phyloP scores from a whole-genome alignment of 441 rosid species.

The Mallotus repandus region DNA sequence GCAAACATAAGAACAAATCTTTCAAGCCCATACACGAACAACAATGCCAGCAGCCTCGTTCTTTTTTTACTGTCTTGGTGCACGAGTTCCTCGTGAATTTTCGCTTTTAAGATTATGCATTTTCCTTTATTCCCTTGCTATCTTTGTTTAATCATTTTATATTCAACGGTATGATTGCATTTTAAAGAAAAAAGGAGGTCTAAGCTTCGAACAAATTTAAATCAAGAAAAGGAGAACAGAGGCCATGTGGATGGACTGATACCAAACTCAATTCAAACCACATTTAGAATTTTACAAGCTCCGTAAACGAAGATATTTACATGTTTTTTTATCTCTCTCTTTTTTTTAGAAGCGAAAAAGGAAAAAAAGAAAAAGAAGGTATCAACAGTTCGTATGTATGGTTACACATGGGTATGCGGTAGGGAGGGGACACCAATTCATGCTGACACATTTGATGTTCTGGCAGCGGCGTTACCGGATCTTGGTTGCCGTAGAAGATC shows the following conservation, averaged over 20 bases:
- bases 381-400: conserved; percentile 10
- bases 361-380: background rate
- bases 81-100: conserved; percentile 30
- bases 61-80: too few relatives aligned
- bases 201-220: too few relatives aligned
- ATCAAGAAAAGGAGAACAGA: background rate
- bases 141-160: background rate
- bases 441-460: conserved; percentile 42
- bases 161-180: too few relatives aligned
- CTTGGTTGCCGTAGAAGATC: conserved; percentile 86
- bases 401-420: conserved; percentile 35
- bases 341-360: background rate
- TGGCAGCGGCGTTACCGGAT: conserved; percentile 59
- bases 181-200: too few relatives aligned
- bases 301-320: conserved; percentile 35
- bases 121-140: background rate
- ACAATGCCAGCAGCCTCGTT: background rate
- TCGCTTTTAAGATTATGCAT: background rate
- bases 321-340: conserved; percentile 9
- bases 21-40: background rate
- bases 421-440: conserved; percentile 23
- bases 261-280: conserved; percentile 17
- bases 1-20: background rate
- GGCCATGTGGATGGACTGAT: background rate
- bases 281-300: conserved; percentile 8